Evolutionary conservation across 495 filamentous ascomycete species (phyloP), one percentile per base, ranked within the genome.

Genomic region (Penicillium lividum): DNA sequence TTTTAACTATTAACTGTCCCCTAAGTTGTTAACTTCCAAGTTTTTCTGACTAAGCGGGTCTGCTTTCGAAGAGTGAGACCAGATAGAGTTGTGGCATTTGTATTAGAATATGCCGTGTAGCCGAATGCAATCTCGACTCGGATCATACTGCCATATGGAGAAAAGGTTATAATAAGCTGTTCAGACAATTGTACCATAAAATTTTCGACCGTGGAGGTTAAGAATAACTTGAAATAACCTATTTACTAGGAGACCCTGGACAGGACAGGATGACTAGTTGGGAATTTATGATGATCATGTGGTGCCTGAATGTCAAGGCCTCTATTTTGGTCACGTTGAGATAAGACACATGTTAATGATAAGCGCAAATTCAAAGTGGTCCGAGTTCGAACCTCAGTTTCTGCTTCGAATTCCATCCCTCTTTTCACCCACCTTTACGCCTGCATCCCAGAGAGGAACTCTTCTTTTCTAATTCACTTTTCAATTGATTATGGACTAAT

Each of bases 331-430:
- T 58, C 49, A 58, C 42, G 38, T 58, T 40, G 11, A 15, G 49
- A 58, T 53, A 58, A 8, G 47, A 52, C 7, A 27, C 30, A 33
- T 8, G 18, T 34, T 29, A 15, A 30, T 30, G 49, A 51, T 58
- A 51, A 45, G 40, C 38, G 29, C n/a, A 34, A 58, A 58, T 58
- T 53, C 31, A 25, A n/a, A 57, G 53, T 52, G 68, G 55, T 67
- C 60, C 57, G 58, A 61, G 74, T 77, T 77, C 74, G 74, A 77
- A 63, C 67, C 73, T 45, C 61, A 68, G 49, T 49, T 63, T 64
- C 68, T 60, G 56, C 66, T 58, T 36, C 29, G 51, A 61, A 63
- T 65, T 69, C 43, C 51, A 57, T 58, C 57, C 57, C 60, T 61
- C 50, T 22, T 49, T 46, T 50, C 34, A 49, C 42, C 15, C 22